phyloP scores from a whole-genome alignment of 768 basidiomycete genomes.

The Kwoniella dendrophila region DNA sequence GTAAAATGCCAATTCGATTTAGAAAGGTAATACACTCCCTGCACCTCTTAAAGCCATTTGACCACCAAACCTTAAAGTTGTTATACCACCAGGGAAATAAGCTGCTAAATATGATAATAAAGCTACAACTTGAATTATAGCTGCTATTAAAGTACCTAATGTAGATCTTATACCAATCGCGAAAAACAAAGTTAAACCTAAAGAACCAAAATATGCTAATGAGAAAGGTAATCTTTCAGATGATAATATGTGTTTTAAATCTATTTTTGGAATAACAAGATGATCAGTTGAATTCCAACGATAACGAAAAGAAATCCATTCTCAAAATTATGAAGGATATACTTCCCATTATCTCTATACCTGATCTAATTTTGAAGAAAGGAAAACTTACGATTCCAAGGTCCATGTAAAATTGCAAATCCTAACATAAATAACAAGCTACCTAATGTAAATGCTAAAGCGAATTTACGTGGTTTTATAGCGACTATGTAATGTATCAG shows the following conservation, averaged over 20 bases:
- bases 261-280: conserved; percentile 19
- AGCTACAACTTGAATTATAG: conserved; percentile 80
- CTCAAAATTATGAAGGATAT: neutral
- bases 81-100: conserved; percentile 83
- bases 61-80: conserved; percentile 54
- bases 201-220: conserved; percentile 79
- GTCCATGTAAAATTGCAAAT: conserved; percentile 66
- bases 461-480: conserved; percentile 85
- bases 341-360: neutral
- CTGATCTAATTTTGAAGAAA: neutral
- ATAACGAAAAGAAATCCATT: no score
- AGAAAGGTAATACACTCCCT: conserved; percentile 77
- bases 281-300: neutral
- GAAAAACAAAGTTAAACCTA: conserved; percentile 87
- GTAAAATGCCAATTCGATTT: no score
- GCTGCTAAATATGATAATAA: conserved; percentile 86
- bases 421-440: conserved; percentile 95
- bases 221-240: conserved; percentile 79
- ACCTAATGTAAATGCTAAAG: conserved; percentile 84
- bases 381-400: conserved; percentile 68
- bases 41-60: conserved; percentile 72
- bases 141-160: conserved; percentile 79
- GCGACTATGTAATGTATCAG: conserved; percentile 53
- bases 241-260: conserved; percentile 77
- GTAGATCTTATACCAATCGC: conserved; percentile 81